Base-by-base conservation (phyloP, 768 basidiomycete species). In the Leccinum boreale region DNA sequence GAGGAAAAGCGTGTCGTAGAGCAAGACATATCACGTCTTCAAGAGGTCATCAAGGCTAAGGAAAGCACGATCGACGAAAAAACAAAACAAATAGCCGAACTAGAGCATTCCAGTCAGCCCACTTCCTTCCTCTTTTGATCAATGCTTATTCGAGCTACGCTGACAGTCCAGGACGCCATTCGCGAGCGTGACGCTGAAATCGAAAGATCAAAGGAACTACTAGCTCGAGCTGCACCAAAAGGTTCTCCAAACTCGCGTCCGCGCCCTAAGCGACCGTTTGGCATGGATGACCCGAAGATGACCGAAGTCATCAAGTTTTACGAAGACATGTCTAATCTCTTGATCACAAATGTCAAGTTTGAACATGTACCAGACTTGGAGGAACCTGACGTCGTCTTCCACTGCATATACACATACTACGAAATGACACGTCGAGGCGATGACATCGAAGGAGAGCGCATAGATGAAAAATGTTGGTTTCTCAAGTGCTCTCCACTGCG, bases 241-340 rank as follows among this genome's bases (percentile, higher is more conserved):
- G 69, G 70, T 5, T 77, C 80, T 29, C 65, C 70, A 21, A 72
- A 73, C 21, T 52, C 65, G 21, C 74, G 75, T 51, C 60, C 73
- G 52, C 75, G 77, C 14, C 45, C 67, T 19, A 67, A 69, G 28
- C 74, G 75, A 57, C 64, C 75, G 1, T 62, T 77, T 17, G 73
- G 75, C 21, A 55, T 70, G 47, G 78, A 83, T 23, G 84, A 87
- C 60, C 82, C 83, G 5, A 85, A 85, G 67, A 80, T 83, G 62
- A 73, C 76, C 3, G 76, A 80, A 65, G 79, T 87, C 45, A 79
- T 93, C 63, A 78, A 78, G 52, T 82, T 95, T 59, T 96, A 96
- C 68, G 92, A 94, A 70, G 92, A 94, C 65, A 72, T 92, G 61
- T 92, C 91, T 1, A 91, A 93, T 64, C 74, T 95, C 23, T 77